phyloP scores from a whole-genome alignment of 208 protist genomes.

The Leishmania lainsoni region DNA sequence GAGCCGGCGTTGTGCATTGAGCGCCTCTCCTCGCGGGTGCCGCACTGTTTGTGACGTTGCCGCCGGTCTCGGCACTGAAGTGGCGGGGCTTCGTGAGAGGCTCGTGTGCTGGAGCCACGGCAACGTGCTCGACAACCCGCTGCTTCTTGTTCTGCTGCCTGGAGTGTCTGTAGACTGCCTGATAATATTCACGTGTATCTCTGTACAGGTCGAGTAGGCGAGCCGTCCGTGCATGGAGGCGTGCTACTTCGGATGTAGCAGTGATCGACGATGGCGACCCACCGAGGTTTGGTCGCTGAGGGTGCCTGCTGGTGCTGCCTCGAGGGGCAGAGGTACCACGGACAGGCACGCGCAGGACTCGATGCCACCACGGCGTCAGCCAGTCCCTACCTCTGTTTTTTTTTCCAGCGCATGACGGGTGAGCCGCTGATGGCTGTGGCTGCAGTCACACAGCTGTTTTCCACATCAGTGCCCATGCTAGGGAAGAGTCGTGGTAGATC shows the following conservation, averaged over 20 bases:
- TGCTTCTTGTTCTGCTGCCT: slow-evolving; percentile 17
- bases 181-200: slow-evolving; percentile 21
- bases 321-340: neutral
- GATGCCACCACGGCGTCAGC: neutral
- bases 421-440: neutral
- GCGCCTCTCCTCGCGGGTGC: slow-evolving; percentile 17
- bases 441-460: too few species aligned
- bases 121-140: slow-evolving; percentile 21
- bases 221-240: slow-evolving; percentile 25
- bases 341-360: neutral
- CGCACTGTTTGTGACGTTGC: slow-evolving; percentile 5
- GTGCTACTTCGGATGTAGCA: slow-evolving; percentile 20
- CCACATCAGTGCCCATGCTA: neutral
- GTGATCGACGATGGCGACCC: neutral
- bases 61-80: slow-evolving; percentile 6
- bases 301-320: neutral
- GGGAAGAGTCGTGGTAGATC: slow-evolving; percentile 9
- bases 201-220: slow-evolving; percentile 8
- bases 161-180: slow-evolving; percentile 9
- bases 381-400: neutral
- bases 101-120: slow-evolving; percentile 14
- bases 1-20: slow-evolving; percentile 14
- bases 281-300: neutral
- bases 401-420: slow-evolving; percentile 2
- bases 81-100: slow-evolving; percentile 23